Percentiles rank a stretch among this genome's conserved stretches.
Evolutionary conservation across 1,284 basidiomycete genomes (phyloP).

Genomic region (Leucoagaricus sp.): DNA sequence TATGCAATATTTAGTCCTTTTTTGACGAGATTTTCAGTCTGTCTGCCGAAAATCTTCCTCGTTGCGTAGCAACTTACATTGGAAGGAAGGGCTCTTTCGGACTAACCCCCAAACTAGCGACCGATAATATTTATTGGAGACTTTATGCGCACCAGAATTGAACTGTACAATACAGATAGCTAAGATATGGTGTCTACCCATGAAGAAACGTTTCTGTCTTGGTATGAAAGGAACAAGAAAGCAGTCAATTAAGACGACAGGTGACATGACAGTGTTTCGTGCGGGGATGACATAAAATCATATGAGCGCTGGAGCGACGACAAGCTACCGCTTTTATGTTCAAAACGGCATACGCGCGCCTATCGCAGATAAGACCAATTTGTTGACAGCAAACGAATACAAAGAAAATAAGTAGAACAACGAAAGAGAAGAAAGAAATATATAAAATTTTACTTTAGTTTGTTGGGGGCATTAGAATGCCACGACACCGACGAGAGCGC

Average conservation of each 20-base stretch:
- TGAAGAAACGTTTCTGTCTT: background rate
- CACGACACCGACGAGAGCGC: constrained; percentile 36
- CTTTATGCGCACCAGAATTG: no score
- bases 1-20: no score
- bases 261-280: background rate
- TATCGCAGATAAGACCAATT: background rate
- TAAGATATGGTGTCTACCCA: background rate
- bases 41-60: no score
- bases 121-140: no score
- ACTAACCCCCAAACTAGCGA: no score
- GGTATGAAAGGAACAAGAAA: background rate
- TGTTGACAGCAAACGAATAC: background rate
- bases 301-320: background rate
- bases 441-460: background rate
- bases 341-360: background rate
- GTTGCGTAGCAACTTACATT: no score
- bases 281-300: background rate
- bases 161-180: background rate
- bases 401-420: constrained; percentile 12
- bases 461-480: constrained; percentile 29
- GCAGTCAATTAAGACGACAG: background rate
- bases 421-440: constrained; percentile 2
- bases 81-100: no score
- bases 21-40: no score
- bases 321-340: background rate